Conservation (phyloP, 805 yeast species). For the Wickerhamomyces mucosus region DNA sequence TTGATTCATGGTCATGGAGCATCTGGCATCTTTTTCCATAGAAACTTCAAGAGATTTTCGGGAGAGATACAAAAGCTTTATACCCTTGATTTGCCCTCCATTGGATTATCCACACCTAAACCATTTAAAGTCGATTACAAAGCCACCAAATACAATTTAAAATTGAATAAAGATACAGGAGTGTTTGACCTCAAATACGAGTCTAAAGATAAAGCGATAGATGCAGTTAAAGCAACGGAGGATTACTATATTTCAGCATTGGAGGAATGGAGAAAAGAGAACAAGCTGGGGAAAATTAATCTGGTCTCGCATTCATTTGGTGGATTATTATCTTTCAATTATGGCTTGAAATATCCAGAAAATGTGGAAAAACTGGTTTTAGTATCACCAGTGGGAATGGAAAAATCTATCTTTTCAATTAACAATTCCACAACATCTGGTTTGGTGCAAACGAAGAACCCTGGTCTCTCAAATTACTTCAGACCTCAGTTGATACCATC, state of each 20-base stretch:
- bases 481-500: conserved; percentile 22
- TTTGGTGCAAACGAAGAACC: conserved; percentile 8
- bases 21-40: conserved; percentile 70
- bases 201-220: conserved; percentile 11
- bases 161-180: conserved; percentile 1
- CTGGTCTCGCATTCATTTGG: conserved; percentile 76
- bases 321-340: conserved; percentile 61
- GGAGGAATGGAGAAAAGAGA: conserved; percentile 52
- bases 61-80: conserved; percentile 45
- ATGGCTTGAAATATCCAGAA: conserved; percentile 49
- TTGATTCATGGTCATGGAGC: conserved; percentile 93
- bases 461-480: conserved; percentile 17
- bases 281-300: conserved; percentile 43
- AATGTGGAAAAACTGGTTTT: conserved; percentile 45
- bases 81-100: conserved; percentile 64
- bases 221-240: conserved; percentile 34
- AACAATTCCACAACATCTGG: conserved; percentile 20
- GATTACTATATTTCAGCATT: conserved; percentile 46
- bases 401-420: conserved; percentile 54
- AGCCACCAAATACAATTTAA: conserved; percentile 9
- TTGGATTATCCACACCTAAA: conserved; percentile 43
- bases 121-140: conserved; percentile 13
- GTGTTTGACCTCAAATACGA: conserved; percentile 9
- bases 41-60: conserved; percentile 50
- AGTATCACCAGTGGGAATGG: conserved; percentile 75